Percentiles rank a stretch among this genome's conserved stretches.
phyloP scores from a whole-genome alignment of 164 flowering plant genomes.

The Tinospora cordifolia region DNA sequence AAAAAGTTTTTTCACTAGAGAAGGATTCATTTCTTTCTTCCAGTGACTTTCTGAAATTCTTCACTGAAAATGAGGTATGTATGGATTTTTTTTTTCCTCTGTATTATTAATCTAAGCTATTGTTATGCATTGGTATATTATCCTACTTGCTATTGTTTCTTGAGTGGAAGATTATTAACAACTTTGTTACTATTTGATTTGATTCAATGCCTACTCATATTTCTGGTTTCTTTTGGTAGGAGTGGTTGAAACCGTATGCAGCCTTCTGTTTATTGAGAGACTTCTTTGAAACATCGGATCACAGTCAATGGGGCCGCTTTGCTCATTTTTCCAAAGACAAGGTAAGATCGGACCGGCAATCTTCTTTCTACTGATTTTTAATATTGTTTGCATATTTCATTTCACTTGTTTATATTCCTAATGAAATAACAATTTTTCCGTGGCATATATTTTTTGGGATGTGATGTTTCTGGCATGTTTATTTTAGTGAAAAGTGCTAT shows the following conservation, averaged over 20 bases:
- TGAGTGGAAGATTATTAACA: background rate
- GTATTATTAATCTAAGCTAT: too few species aligned
- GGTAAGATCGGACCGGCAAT: conserved; percentile 29
- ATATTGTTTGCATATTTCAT: background rate
- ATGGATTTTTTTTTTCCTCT: background rate
- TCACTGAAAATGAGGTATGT: conserved; percentile 81
- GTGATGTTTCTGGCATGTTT: background rate
- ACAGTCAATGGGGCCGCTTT: conserved; percentile 94
- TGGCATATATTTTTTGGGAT: background rate
- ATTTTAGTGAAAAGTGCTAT: background rate
- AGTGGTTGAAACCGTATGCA: conserved; percentile 96
- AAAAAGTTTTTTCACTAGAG: conserved; percentile 61
- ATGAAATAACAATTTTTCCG: background rate
- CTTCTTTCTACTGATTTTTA: background rate
- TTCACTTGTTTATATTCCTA: background rate
- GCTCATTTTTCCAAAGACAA: conserved; percentile 59
- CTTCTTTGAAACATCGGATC: conserved; percentile 96
- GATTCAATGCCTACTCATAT: conserved; percentile 1
- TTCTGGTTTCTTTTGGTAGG: conserved; percentile 34
- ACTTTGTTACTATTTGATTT: background rate
- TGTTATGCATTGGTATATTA: background rate
- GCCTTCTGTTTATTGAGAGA: conserved; percentile 92
- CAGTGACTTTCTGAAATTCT: conserved; percentile 56
- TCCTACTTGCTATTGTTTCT: background rate
- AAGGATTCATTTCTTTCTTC: conserved; percentile 59